Evolutionary conservation across 169 alveolate genomes (phyloP), one percentile per base, ranked within the genome.

Genomic region (Eimeria praecox): DNA sequence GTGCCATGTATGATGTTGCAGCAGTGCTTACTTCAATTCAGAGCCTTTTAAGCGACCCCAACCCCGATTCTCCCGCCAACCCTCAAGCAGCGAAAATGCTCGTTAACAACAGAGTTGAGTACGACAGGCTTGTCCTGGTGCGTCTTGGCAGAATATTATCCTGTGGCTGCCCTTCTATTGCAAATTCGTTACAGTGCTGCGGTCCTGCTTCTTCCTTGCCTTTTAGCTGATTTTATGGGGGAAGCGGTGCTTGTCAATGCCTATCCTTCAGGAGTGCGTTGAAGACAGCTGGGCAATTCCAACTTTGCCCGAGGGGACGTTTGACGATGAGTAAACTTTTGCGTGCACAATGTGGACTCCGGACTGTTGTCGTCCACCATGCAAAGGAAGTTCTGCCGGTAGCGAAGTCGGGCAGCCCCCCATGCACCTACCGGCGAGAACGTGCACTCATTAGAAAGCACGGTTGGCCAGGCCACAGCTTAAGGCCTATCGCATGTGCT

Each of bases 61-160:
- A 99, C 95, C 99, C 99, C 49, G 97, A 98, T 92, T 98, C 99
- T 52, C 99, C 99, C 62, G 99, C 99, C n/a, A 99, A 99, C 64
- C 98, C 97, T 42, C 99, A 98, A 96, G 99, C 99, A 20, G 99
- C 99, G 12, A 98, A 97, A 94, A 97, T 99, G 95, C 99, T 97
- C 96, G 97, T 92, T 85, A 99, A 98, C 92, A 97, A 99, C 96
- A 96, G 98, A 44, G 97, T 98, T 30, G 99, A 98, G 97, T 95
- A 95, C 95, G 94, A 86, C 75, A 82, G 96, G 49, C 88, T 82
- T 24, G 97, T 95, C 35, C 90, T 92, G 85, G 95, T 92, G 54
- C 46, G 95, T 42, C 16, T 22, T 44, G 38, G 59, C 30, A 75
- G 18, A 22, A 22, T 5, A 20, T 27, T n/a, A n/a, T 30, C 24